Percentiles rank a stretch among this genome's conserved stretches.
Evolutionary conservation across 192 early-diverging fungal genomes (phyloP).

Genomic region (Dimargaris verticillata): DNA sequence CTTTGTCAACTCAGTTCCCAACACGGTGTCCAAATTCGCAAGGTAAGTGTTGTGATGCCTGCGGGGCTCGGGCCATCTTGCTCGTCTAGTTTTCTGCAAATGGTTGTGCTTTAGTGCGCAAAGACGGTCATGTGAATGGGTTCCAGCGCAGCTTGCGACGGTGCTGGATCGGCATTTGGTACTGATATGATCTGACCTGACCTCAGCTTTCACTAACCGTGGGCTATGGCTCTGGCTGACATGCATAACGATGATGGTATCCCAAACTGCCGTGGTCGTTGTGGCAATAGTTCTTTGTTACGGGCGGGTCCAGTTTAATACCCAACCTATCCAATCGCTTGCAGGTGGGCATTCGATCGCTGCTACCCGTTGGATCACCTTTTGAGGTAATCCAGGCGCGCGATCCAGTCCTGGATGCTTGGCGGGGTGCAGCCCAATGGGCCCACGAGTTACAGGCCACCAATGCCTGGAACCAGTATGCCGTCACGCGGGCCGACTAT

Average conservation of each 20-base stretch:
- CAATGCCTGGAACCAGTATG: constrained; percentile 23
- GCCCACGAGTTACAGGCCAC: constrained; percentile 23
- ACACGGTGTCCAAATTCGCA: constrained; percentile 8
- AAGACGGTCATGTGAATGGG: not conserved
- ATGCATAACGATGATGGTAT: not conserved
- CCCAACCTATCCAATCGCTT: constrained; percentile 51
- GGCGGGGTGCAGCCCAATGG: constrained; percentile 71
- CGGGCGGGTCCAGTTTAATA: constrained; percentile 54
- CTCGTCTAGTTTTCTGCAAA: not conserved
- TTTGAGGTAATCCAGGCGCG: constrained; percentile 40
- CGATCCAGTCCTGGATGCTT: constrained; percentile 63
- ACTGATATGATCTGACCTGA: not conserved
- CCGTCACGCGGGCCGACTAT: constrained; percentile 57
- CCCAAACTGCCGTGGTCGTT: not conserved
- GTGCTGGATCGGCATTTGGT: not conserved
- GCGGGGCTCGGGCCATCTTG: not conserved
- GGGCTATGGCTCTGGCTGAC: not conserved
- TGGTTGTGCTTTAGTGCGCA: not conserved
- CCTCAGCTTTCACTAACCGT: not conserved
- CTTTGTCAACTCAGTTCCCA: constrained; percentile 23
- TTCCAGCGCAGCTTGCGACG: not conserved
- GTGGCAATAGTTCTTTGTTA: constrained; percentile 46
- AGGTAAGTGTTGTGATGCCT: not conserved
- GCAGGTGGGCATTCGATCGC: constrained; percentile 35
- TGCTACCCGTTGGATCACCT: constrained; percentile 39